Evolutionary conservation across 305 asterid species (phyloP).

Genomic region (Solanum aculeatissimum): DNA sequence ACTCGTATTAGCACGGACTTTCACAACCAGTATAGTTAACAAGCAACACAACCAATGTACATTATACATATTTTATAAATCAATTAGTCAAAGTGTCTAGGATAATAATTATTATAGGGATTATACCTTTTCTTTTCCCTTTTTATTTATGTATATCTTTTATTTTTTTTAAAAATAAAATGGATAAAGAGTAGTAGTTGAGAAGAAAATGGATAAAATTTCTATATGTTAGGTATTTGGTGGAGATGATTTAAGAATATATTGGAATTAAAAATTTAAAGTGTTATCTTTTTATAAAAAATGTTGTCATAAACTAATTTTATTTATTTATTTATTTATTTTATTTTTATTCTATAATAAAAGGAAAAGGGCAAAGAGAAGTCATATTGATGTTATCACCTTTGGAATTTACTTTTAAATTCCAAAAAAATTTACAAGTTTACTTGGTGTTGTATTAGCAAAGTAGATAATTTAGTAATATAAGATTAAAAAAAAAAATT

Average conservation of each 20-base stretch:
- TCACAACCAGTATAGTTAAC: no score
- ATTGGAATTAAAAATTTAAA: background rate
- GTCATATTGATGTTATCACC: background rate
- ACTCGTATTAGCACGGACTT: no score
- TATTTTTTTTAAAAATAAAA: no score
- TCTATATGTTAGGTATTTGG: background rate
- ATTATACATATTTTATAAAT: no score
- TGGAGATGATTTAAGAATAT: background rate
- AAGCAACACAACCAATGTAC: no score
- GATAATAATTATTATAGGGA: background rate
- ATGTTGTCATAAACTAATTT: background rate
- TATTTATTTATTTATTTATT: background rate
- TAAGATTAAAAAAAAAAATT: background rate
- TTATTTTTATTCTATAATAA: background rate
- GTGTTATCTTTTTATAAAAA: background rate
- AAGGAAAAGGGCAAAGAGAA: background rate
- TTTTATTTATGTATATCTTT: background rate
- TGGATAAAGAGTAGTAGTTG: background rate
- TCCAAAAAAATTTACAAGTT: background rate
- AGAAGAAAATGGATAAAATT: background rate
- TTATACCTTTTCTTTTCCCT: background rate
- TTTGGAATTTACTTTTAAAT: background rate
- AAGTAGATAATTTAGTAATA: background rate
- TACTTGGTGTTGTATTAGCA: background rate
- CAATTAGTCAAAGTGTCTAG: no score